Evolutionary conservation across 139 green algal genomes (phyloP).

Genomic region (Coelastrella sp.): DNA sequence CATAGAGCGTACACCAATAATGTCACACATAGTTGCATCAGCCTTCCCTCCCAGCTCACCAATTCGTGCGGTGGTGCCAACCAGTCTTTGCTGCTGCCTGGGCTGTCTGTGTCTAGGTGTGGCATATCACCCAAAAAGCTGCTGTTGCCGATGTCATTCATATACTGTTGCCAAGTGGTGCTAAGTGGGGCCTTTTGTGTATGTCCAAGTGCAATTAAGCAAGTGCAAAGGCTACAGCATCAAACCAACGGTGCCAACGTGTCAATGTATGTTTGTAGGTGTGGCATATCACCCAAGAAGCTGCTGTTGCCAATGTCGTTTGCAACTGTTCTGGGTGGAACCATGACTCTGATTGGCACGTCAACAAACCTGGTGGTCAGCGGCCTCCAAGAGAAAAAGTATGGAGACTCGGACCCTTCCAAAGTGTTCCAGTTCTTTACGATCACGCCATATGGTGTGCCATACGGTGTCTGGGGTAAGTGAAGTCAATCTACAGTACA

Average conservation of each 20-base stretch:
- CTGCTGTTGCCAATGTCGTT: conserved; percentile 84
- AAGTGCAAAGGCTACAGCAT: too few relatives aligned
- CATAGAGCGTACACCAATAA: too few relatives aligned
- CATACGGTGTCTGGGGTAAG: conserved; percentile 51
- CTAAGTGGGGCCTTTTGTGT: too few relatives aligned
- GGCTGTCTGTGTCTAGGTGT: conserved; percentile 2
- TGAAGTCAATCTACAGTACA: too few relatives aligned
- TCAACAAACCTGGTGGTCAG: conserved; percentile 88
- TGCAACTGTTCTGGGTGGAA: conserved; percentile 82
- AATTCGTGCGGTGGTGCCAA: too few relatives aligned
- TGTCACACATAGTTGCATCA: too few relatives aligned
- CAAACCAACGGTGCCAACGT: too few relatives aligned
- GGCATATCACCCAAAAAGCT: conserved; percentile 60
- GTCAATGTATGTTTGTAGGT: conserved; percentile 18
- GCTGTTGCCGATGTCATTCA: conserved; percentile 83
- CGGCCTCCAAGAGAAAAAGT: conserved; percentile 58
- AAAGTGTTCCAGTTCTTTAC: conserved; percentile 62
- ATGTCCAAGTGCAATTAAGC: too few relatives aligned
- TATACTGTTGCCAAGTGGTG: too few relatives aligned
- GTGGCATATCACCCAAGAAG: conserved; percentile 52
- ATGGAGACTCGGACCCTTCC: not conserved
- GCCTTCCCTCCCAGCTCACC: too few relatives aligned
- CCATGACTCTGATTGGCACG: conserved; percentile 85
- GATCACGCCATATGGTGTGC: conserved; percentile 70
- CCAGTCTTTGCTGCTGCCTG: not conserved